phyloP scores from a whole-genome alignment of 768 basidiomycete genomes.

The Podaxis carcinomalis region DNA sequence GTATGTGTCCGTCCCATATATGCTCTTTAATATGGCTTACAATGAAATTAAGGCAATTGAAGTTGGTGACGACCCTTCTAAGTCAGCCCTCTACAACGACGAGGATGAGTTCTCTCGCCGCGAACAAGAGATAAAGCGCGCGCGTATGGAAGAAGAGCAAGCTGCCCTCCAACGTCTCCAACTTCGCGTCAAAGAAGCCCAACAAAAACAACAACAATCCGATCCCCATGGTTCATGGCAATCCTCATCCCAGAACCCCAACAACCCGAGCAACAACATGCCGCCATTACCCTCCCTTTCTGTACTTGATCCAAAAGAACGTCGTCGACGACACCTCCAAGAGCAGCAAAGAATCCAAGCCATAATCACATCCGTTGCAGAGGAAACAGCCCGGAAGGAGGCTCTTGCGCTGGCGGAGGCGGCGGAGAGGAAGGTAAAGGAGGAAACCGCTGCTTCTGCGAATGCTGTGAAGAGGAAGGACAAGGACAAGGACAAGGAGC shows the following conservation, averaged over 20 bases:
- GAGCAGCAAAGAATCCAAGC: conserved; percentile 21
- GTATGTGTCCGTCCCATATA: conserved; percentile 15
- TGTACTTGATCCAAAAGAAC: neutral
- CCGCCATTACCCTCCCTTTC: neutral
- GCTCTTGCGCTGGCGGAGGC: conserved; percentile 25
- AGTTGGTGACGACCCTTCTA: neutral
- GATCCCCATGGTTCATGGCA: neutral
- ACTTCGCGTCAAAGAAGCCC: conserved; percentile 8
- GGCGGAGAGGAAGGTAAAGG: conserved; percentile 22
- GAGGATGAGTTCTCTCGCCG: conserved; percentile 8
- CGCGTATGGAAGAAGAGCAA: conserved; percentile 8
- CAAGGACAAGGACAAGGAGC: conserved; percentile 54
- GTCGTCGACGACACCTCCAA: neutral
- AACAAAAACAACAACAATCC: conserved; percentile 3
- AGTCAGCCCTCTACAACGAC: neutral
- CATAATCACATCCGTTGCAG: conserved; percentile 33
- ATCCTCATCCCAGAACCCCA: neutral
- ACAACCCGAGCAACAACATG: neutral
- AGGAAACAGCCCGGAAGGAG: conserved; percentile 26
- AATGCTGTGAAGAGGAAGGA: conserved; percentile 27
- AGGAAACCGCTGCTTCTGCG: conserved; percentile 15
- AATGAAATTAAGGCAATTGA: neutral
- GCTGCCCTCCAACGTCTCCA: neutral
- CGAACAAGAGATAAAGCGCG: conserved; percentile 7
- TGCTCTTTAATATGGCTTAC: neutral